Base-by-base conservation (phyloP, 352 stramenopile species). In the Phytopythium chamaehyphon region DNA sequence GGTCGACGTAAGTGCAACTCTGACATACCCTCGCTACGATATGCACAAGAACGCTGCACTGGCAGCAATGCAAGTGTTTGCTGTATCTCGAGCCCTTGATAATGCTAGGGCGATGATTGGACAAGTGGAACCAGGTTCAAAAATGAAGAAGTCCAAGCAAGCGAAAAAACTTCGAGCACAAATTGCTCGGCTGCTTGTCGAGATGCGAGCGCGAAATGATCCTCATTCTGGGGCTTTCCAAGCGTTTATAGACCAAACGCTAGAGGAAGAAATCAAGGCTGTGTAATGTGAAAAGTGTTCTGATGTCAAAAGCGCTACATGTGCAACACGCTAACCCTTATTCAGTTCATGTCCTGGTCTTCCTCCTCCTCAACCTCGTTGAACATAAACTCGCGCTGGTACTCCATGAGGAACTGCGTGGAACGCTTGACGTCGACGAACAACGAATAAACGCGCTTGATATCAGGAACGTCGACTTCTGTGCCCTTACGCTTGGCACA, bases 341-440 rank as follows among this genome's bases (percentile, higher is more conserved):
- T 9, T 33, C 42, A 48, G 23, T 37, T 48, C 68, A 77, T 77
- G 24, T 76, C 63, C 49, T 76, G 52, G 31, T 72, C 68, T 24
- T 76, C 66, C 9, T 75, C 56, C 52, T 71, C 68, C 15, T 77
- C 64, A 18, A 98, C 65, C 68, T 98, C 94, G 64, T 98, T 98
- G 76, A 98, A 99, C 93, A 99, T 98, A 69, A 98, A 99, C 63
- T 99, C 93, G 52, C 95, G 86, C 62, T 99, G 96, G 71, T 99
- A 99, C 76, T 99, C 96, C 92, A 99, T 98, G 46, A 99, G 76
- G 72, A 98, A 99, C 69, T 99, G 96, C 40, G 96, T 98, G 56
- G 92, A 98, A 46, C 97, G 86, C 71, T 99, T 98, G 40, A 99
- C 88, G 69, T 99, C 97, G 19, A 98, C 95, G 79, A 99, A 99